Evolutionary conservation across 208 protist species (phyloP).

Genomic region (Angomonas ambiguus): DNA sequence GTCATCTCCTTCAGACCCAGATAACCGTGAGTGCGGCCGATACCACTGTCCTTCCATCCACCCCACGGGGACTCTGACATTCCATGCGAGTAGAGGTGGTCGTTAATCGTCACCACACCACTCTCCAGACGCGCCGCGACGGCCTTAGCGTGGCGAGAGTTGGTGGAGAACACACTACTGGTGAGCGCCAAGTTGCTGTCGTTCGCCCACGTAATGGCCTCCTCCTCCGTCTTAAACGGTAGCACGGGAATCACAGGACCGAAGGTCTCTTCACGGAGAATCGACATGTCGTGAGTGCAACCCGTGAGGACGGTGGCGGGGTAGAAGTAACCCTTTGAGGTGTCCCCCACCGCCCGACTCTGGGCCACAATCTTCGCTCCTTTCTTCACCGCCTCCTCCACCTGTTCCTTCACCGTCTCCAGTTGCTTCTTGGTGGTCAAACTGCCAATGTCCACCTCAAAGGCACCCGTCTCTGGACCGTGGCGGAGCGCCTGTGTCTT

Average conservation of each 20-base stretch:
- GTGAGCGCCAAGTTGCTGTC: constrained; percentile 62
- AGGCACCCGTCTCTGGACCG: constrained; percentile 41
- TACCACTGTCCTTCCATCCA: constrained; percentile 83
- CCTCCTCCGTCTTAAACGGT: constrained; percentile 63
- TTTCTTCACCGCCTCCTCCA: constrained; percentile 58
- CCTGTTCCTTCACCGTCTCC: constrained; percentile 49
- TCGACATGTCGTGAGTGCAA: constrained; percentile 75
- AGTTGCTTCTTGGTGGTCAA: constrained; percentile 65
- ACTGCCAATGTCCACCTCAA: constrained; percentile 67
- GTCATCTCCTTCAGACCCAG: constrained; percentile 78
- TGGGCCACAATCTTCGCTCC: constrained; percentile 69
- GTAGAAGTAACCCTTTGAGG: constrained; percentile 61
- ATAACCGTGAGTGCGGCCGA: constrained; percentile 80
- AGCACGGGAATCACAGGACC: constrained; percentile 86
- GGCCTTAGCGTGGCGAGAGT: constrained; percentile 19
- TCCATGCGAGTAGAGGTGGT: constrained; percentile 58
- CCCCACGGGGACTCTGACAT: constrained; percentile 84
- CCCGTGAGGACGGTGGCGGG: constrained; percentile 77
- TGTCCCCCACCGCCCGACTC: constrained; percentile 43
- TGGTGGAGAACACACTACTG: constrained; percentile 69
- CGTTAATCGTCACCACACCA: constrained; percentile 85
- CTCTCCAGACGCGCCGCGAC: constrained; percentile 57
- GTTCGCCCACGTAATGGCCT: constrained; percentile 79
- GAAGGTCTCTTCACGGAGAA: constrained; percentile 91
- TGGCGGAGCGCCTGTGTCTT: constrained; percentile 77